Conservation (phyloP, 1,284 basidiomycete species). For the Heterobasidion parviporum region DNA sequence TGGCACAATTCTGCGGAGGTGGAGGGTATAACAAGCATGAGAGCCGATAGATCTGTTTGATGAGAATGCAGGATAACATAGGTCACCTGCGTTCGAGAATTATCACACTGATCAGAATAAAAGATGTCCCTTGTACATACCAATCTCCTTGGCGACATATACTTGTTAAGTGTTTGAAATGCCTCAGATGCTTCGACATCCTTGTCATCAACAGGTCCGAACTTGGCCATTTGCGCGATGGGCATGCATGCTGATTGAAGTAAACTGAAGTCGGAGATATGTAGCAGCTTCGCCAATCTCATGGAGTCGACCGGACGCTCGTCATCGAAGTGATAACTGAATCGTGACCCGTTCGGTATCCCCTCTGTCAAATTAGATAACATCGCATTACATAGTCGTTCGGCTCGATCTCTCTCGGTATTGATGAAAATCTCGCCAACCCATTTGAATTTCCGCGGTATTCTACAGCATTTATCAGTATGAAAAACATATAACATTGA, state of each 20-base stretch:
- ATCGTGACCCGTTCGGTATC: constrained; percentile 32
- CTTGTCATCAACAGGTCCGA: constrained; percentile 29
- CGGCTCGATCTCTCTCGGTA: constrained; percentile 21
- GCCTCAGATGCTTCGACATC: constrained; percentile 24
- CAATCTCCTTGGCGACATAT: constrained; percentile 33
- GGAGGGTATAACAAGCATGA: constrained; percentile 32
- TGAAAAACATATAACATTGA: background rate
- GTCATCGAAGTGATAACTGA: constrained; percentile 31
- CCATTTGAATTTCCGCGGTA: constrained; percentile 29
- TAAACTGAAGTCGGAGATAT: constrained; percentile 32
- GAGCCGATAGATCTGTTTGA: constrained; percentile 21
- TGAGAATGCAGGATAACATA: constrained; percentile 29
- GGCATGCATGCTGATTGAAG: constrained; percentile 40
- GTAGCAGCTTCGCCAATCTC: constrained; percentile 37
- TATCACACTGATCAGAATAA: constrained; percentile 4
- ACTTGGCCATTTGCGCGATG: constrained; percentile 41
- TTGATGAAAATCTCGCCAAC: constrained; percentile 24
- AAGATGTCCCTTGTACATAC: constrained; percentile 14
- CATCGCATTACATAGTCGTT: constrained; percentile 37
- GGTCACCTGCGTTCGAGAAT: constrained; percentile 33
- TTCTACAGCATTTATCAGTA: background rate
- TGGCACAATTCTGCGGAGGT: constrained; percentile 16
- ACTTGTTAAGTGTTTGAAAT: constrained; percentile 33
- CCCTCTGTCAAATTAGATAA: constrained; percentile 37
- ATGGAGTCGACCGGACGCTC: constrained; percentile 30